These are phyloP conservation scores for Acrocalymma vagum DNA, from an alignment of 2,329 filamentous ascomycete species.

Conservation along the genomic window DNA sequence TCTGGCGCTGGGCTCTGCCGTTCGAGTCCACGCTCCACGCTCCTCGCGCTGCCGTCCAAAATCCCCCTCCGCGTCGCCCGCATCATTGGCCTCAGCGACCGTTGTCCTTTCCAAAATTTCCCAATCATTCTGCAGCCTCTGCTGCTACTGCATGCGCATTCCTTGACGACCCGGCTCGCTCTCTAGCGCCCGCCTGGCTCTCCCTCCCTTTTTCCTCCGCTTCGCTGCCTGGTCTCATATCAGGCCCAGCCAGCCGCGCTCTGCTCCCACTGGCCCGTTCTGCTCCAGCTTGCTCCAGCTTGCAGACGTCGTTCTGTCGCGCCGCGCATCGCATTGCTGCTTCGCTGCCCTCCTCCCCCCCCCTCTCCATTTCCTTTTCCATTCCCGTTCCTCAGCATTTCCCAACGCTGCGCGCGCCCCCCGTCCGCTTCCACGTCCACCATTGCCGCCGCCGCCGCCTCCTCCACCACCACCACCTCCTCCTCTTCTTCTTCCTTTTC, in stretches of 20 bases:
- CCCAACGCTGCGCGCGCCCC: no score
- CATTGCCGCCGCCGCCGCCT: constrained; percentile 7
- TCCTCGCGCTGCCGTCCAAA: constrained; percentile 17
- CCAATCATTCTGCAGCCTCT: constrained; percentile 24
- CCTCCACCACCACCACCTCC: constrained; percentile 4
- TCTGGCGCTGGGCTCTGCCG: no score
- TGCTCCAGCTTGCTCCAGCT: constrained; percentile 7
- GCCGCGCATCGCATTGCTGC: constrained; percentile 21
- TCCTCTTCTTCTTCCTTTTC: no score
- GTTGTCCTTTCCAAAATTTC: constrained; percentile 22
- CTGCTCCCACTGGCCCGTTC: constrained; percentile 1
- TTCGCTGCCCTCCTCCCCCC: constrained; percentile 18
- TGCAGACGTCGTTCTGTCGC: constrained; percentile 11
- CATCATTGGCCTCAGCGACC: constrained; percentile 37
- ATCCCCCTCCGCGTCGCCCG: constrained; percentile 27
- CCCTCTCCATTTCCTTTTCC: no score
- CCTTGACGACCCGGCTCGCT: constrained; percentile 19
- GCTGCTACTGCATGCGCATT: constrained; percentile 40
- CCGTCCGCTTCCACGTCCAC: constrained; percentile 11
- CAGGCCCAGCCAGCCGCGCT: constrained; percentile 24
- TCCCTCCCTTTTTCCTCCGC: constrained; percentile 17
- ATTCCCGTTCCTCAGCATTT: no score
- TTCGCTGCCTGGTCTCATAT: constrained; percentile 26
- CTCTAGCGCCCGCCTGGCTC: constrained; percentile 34
- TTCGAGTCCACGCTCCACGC: no score